These are phyloP conservation scores for Botrytis fragariae DNA, from an alignment of 2,329 filamentous ascomycete genomes.

Conservation along the genomic window DNA sequence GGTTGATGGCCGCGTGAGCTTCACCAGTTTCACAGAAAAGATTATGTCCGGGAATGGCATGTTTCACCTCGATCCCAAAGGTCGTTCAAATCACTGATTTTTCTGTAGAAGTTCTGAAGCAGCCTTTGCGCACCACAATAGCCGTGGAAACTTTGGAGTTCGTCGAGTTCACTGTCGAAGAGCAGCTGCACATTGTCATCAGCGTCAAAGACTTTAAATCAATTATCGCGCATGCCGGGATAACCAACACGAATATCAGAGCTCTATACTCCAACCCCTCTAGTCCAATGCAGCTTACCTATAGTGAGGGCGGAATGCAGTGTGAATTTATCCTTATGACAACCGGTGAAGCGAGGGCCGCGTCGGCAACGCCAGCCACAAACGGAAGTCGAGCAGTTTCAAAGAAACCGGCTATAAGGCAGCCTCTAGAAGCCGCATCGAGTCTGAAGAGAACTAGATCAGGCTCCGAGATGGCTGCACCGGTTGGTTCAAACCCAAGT, in stretches of 20 bases:
- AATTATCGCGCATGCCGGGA: conserved; percentile 72
- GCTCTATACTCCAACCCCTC: conserved; percentile 70
- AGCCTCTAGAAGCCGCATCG: conserved; percentile 33
- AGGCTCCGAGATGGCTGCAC: conserved; percentile 33
- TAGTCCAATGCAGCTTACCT: conserved; percentile 70
- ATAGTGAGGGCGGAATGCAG: conserved; percentile 63
- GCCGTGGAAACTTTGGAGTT: conserved; percentile 75
- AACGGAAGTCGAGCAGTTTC: conserved; percentile 31
- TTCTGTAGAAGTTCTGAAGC: conserved; percentile 67
- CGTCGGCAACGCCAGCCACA: conserved; percentile 33
- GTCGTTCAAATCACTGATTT: conserved; percentile 22
- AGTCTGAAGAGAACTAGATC: conserved; percentile 30
- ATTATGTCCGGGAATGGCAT: conserved; percentile 64
- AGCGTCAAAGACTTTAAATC: conserved; percentile 81
- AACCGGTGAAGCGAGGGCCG: conserved; percentile 56
- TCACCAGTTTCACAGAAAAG: conserved; percentile 81
- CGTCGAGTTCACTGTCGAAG: conserved; percentile 69
- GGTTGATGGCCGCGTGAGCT: conserved; percentile 65
- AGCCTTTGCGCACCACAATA: conserved; percentile 77
- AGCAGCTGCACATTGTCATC: conserved; percentile 75
- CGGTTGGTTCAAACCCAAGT: conserved; percentile 27
- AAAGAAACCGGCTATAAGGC: conserved; percentile 34
- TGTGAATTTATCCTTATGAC: conserved; percentile 84
- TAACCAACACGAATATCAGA: conserved; percentile 62
- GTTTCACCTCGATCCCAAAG: conserved; percentile 17